These are phyloP conservation scores for Metarhizium sp. DNA, from an alignment of 2,329 filamentous ascomycete genomes.

Conservation along the genomic window DNA sequence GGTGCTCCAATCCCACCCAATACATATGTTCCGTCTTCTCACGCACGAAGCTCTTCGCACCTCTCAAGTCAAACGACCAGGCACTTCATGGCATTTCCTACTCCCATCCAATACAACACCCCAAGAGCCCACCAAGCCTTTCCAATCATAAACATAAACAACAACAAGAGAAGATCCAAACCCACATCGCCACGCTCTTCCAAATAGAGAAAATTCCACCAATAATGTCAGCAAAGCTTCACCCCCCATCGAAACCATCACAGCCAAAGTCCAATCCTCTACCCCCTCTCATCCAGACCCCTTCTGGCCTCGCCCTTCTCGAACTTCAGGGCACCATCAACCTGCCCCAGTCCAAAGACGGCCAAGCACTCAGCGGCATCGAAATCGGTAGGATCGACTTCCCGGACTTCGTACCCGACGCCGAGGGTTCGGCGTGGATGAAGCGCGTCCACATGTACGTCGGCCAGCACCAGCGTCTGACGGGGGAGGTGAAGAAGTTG, in stretches of 20 bases:
- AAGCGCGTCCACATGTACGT: slow-evolving; percentile 82
- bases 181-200: background rate
- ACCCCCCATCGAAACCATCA: slow-evolving; percentile 25
- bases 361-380: slow-evolving; percentile 17
- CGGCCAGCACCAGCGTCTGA: slow-evolving; percentile 79
- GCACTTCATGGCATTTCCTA: too few relatives aligned
- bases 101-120: too few relatives aligned
- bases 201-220: background rate
- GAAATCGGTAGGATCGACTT: slow-evolving; percentile 67
- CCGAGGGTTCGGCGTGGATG: slow-evolving; percentile 65
- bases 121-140: too few relatives aligned
- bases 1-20: too few relatives aligned
- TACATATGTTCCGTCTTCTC: too few relatives aligned
- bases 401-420: slow-evolving; percentile 53
- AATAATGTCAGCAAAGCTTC: slow-evolving; percentile 28
- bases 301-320: slow-evolving; percentile 77
- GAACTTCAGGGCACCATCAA: slow-evolving; percentile 92
- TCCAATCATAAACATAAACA: too few relatives aligned
- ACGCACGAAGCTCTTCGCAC: too few relatives aligned
- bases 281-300: slow-evolving; percentile 77
- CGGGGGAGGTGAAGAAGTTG: slow-evolving; percentile 83
- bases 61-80: too few relatives aligned
- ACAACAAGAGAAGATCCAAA: too few relatives aligned
- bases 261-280: slow-evolving; percentile 44
- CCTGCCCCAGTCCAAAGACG: slow-evolving; percentile 40